phyloP scores from a whole-genome alignment of 2,329 filamentous ascomycete genomes.

The Cordyceps cateniannulata region DNA sequence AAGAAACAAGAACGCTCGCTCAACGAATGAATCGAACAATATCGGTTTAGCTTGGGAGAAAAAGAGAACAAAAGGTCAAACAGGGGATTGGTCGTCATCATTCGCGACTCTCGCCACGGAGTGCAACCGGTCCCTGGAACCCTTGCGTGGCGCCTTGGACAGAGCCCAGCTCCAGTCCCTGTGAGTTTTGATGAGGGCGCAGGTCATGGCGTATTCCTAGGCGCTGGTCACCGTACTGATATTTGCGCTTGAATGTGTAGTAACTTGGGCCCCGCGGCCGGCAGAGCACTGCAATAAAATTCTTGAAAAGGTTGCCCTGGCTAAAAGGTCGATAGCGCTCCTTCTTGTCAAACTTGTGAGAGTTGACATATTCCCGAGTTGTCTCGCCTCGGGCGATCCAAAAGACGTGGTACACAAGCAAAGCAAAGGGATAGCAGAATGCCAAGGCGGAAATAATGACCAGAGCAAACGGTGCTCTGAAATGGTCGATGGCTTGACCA shows the following conservation, averaged over 20 bases:
- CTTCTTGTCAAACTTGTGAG: constrained; percentile 87
- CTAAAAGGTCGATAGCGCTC: constrained; percentile 89
- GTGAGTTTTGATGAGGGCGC: constrained; percentile 41
- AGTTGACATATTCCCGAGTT: constrained; percentile 91
- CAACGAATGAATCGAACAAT: constrained; percentile 5
- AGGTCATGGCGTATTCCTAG: constrained; percentile 49
- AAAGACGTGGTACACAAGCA: constrained; percentile 87
- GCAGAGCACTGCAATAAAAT: constrained; percentile 75
- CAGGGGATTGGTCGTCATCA: constrained; percentile 12
- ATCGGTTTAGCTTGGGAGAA: background rate
- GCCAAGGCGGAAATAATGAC: constrained; percentile 73
- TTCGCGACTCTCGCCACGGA: constrained; percentile 30
- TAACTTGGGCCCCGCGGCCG: constrained; percentile 84
- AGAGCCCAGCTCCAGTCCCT: constrained; percentile 67
- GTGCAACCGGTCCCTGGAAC: constrained; percentile 48
- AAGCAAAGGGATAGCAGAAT: constrained; percentile 71
- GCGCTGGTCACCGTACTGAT: constrained; percentile 77
- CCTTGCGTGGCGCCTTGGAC: constrained; percentile 40
- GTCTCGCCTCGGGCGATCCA: constrained; percentile 88
- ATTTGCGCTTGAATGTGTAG: constrained; percentile 73
- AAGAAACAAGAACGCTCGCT: constrained; percentile 11
- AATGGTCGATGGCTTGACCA: constrained; percentile 58
- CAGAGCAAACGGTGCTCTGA: constrained; percentile 80
- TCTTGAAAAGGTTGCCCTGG: constrained; percentile 66
- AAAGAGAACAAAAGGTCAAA: background rate